Evolutionary conservation across 192 early-diverging fungal genomes (phyloP), one percentile per base, ranked within the genome.

Genomic region (Obelidium mucronatum): DNA sequence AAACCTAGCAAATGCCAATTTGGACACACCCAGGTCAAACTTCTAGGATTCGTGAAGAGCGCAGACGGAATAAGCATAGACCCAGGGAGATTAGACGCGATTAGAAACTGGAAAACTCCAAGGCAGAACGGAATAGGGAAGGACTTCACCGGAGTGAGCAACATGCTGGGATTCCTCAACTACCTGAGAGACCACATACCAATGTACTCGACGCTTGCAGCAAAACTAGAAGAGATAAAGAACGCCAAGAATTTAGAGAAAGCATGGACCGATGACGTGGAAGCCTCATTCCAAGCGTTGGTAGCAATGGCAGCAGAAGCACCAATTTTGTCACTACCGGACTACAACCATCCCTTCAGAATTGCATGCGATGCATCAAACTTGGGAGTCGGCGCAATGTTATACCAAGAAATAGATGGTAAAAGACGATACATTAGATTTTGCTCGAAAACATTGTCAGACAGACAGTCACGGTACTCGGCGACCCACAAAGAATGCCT

Each of bases 311-410:
- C 24, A n/a, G 30, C 24, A n/a, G 6, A n/a, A 58, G 56, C 56
- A 28, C 56, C 56, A n/a, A 58, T 58, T 5, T 31, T 58, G 5
- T 31, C 22, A n/a, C 24, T 58, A 58, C 56, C 56, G 5, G 30
- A n/a, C 56, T 58, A 28, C 56, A 58, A 31, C 24, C 22, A 28
- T 31, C 8, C 5, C 5, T 58, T 58, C 24, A 5, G 30, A 4
- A 58, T 58, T 58, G 56, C 56, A 58, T 28, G 24, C 56, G 56
- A 58, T 24, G 56, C 56, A 24, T 58, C 56, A n/a, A 58, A 58
- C 56, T 58, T 6, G 4, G 56, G 56, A 58, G 30, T 58, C 22
- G 56, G 56, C 5, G 56, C 56, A 24, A 58, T 58, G 24, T 31
- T 58, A 31, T 58, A 58, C 30, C 56, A 58, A 58, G 42, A 44